phyloP scores from a whole-genome alignment of 306 rosid species.

The Abrus precatorius region DNA sequence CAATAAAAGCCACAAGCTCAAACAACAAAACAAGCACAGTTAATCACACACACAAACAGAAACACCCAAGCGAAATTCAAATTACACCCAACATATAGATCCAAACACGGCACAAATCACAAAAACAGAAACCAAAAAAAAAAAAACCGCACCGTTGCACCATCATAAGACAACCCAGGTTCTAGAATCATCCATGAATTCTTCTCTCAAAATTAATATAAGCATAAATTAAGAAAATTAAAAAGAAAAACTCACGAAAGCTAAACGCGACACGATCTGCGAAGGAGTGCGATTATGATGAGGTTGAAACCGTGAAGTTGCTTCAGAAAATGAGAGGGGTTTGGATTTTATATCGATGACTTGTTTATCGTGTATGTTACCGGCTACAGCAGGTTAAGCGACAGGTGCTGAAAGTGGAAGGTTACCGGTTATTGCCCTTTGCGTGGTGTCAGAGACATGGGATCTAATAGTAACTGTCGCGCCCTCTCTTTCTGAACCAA shows the following conservation, averaged over 20 bases:
- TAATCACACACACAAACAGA: constrained; percentile 4
- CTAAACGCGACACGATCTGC: constrained; percentile 50
- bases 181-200: constrained; percentile 30
- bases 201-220: not conserved
- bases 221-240: not conserved
- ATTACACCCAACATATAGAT: constrained; percentile 15
- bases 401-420: not conserved
- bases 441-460: constrained; percentile 58
- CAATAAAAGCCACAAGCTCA: constrained; percentile 1
- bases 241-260: constrained; percentile 38
- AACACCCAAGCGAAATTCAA: constrained; percentile 20
- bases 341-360: constrained; percentile 25
- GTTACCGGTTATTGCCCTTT: constrained; percentile 47
- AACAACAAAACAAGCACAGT: constrained; percentile 27
- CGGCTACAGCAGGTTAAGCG: constrained; percentile 62
- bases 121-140: not conserved
- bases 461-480: constrained; percentile 41
- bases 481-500: not conserved
- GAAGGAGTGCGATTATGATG: constrained; percentile 50
- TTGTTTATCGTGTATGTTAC: constrained; percentile 49
- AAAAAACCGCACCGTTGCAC: not conserved
- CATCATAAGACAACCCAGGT: constrained; percentile 17
- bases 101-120: constrained; percentile 13
- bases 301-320: constrained; percentile 52
- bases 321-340: not conserved